Evolutionary conservation across 192 early-diverging fungal species (phyloP).

Genomic region (Backusella tuberculispora): DNA sequence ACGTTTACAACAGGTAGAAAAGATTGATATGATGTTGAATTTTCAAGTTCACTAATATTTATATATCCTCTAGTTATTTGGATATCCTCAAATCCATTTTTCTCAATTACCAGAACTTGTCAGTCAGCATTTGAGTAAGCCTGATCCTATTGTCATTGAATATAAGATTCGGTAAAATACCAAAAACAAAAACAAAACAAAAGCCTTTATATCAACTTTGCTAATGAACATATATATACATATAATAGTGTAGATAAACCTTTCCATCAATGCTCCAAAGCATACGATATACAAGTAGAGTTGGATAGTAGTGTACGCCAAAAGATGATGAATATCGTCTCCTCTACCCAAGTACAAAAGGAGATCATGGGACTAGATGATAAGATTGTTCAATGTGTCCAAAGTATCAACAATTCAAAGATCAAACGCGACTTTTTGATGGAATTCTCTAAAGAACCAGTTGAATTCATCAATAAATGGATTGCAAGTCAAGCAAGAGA

Average conservation of each 20-base stretch:
- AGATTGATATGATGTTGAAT: no score
- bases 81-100: conserved; percentile 70
- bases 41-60: neutral
- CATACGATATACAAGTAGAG: conserved; percentile 94
- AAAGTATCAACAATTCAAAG: conserved; percentile 86
- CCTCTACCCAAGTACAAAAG: conserved; percentile 50
- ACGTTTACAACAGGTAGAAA: conserved; percentile 1
- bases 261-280: conserved; percentile 74
- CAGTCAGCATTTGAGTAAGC: conserved; percentile 69
- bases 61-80: conserved; percentile 69
- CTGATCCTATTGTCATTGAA: conserved; percentile 88
- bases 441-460: conserved; percentile 83
- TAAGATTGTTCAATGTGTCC: conserved; percentile 80
- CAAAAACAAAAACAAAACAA: no score
- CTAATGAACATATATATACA: neutral
- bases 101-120: conserved; percentile 84
- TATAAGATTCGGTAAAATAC: conserved; percentile 55
- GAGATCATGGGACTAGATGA: conserved; percentile 50
- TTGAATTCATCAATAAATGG: conserved; percentile 92
- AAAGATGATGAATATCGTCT: conserved; percentile 54
- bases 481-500: conserved; percentile 91
- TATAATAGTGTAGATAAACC: conserved; percentile 75
- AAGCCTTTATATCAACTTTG: neutral
- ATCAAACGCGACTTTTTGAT: conserved; percentile 94
- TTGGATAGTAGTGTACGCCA: conserved; percentile 71